phyloP scores from a whole-genome alignment of 306 rosid genomes.

The Sechiopsis laciniata region DNA sequence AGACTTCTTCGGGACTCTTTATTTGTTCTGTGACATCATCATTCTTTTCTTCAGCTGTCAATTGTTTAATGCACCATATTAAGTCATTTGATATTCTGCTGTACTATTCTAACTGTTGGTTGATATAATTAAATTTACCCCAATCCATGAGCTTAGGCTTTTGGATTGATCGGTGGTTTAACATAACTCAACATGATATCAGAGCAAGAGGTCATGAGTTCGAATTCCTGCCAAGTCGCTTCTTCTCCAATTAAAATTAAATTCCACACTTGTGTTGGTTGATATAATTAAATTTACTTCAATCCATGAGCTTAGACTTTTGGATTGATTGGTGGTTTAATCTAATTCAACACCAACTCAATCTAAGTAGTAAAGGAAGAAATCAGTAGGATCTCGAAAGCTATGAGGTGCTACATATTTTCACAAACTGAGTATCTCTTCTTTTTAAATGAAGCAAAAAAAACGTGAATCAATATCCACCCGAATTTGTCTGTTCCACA shows the following conservation, averaged over 20 bases:
- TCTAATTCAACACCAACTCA: too few species aligned
- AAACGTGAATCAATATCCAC: not conserved
- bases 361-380: not conserved
- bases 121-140: too few species aligned
- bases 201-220: too few species aligned
- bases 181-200: too few species aligned
- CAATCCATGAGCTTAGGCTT: too few species aligned
- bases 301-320: too few species aligned
- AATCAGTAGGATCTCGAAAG: not conserved
- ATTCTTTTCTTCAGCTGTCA: slow-evolving; percentile 45
- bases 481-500: not conserved
- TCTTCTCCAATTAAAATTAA: too few species aligned
- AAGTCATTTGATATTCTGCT: slow-evolving; percentile 6
- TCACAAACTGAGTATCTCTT: not conserved
- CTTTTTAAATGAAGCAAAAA: not conserved
- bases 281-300: too few species aligned
- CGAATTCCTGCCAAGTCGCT: too few species aligned
- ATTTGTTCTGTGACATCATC: slow-evolving; percentile 47
- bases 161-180: too few species aligned
- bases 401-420: slow-evolving; percentile 1
- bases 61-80: slow-evolving; percentile 8
- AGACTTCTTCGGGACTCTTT: slow-evolving; percentile 53
- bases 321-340: too few species aligned
- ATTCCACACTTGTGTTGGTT: too few species aligned
- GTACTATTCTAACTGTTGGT: not conserved